phyloP scores from a whole-genome alignment of 1,284 basidiomycete genomes.

The Boletus mariae region DNA sequence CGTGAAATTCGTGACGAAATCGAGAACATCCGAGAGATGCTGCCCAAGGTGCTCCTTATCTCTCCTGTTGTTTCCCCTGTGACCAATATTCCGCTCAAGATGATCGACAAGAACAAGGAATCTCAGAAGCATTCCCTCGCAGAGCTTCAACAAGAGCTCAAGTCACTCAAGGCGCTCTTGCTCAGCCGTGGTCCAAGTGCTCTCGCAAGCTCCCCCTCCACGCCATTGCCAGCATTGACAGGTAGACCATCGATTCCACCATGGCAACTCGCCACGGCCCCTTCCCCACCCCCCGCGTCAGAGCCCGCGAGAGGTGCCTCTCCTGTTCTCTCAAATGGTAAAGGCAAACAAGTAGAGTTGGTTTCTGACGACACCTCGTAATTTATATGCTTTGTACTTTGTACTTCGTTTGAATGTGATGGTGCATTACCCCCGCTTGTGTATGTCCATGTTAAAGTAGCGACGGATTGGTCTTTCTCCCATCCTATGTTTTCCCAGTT shows the following conservation, averaged over 20 bases:
- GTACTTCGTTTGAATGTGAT: conserved; percentile 6
- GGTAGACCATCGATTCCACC: conserved; percentile 79
- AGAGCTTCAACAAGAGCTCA: conserved; percentile 91
- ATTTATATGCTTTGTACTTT: conserved; percentile 4
- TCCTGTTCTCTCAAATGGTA: conserved; percentile 34
- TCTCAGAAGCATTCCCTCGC: conserved; percentile 73
- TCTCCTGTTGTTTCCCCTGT: conserved; percentile 1
- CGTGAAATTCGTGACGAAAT: conserved; percentile 90
- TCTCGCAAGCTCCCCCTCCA: conserved; percentile 45
- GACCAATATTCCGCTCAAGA: conserved; percentile 42
- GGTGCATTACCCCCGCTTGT: background rate
- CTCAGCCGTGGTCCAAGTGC: conserved; percentile 55
- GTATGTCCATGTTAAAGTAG: background rate
- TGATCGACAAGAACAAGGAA: conserved; percentile 93
- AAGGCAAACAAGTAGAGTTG: conserved; percentile 44
- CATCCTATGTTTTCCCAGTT: conserved; percentile 63
- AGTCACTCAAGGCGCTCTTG: conserved; percentile 90
- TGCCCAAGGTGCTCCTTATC: conserved; percentile 69
- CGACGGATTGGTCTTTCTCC: background rate
- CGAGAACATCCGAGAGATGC: conserved; percentile 84
- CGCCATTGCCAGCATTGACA: conserved; percentile 42
- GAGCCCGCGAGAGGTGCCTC: conserved; percentile 17
- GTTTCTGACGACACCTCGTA: conserved; percentile 17
- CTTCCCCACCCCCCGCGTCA: conserved; percentile 21
- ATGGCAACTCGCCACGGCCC: conserved; percentile 69